phyloP scores from a whole-genome alignment of 225 moss, liverwort and hornwort genomes.

The Sphagnum contortum region DNA sequence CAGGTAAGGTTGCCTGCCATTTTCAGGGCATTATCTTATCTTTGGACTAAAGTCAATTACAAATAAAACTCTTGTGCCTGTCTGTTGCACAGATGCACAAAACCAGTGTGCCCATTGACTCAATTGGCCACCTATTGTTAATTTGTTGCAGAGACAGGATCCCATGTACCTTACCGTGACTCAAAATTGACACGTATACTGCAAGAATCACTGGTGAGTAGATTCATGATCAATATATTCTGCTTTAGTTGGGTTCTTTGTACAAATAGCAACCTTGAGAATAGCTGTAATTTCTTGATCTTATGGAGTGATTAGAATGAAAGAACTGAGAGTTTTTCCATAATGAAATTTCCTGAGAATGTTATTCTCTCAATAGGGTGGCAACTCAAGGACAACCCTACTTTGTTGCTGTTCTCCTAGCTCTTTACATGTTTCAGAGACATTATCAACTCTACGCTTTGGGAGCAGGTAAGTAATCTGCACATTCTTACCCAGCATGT shows the following conservation, averaged over 20 bases:
- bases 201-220: constrained; percentile 56
- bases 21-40: too few species aligned
- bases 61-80: too few species aligned
- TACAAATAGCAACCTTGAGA: neutral
- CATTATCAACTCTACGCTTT: constrained; percentile 53
- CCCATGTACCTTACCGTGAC: constrained; percentile 53
- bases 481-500: too few species aligned
- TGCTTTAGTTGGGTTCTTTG: too few species aligned
- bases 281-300: too few species aligned
- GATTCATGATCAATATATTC: too few species aligned
- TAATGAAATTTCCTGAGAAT: too few species aligned
- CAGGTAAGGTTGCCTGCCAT: constrained; percentile 6
- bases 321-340: too few species aligned
- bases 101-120: too few species aligned
- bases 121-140: neutral
- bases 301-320: too few species aligned
- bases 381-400: constrained; percentile 51
- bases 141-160: constrained; percentile 31
- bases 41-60: too few species aligned
- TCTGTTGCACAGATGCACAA: too few species aligned
- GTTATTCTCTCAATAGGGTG: constrained; percentile 21
- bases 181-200: constrained; percentile 61
- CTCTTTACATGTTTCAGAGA: constrained; percentile 44
- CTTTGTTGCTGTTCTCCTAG: constrained; percentile 59
- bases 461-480: constrained; percentile 29